phyloP scores from a whole-genome alignment of 129 eudicot genomes.

The Glebionis coronaria region DNA sequence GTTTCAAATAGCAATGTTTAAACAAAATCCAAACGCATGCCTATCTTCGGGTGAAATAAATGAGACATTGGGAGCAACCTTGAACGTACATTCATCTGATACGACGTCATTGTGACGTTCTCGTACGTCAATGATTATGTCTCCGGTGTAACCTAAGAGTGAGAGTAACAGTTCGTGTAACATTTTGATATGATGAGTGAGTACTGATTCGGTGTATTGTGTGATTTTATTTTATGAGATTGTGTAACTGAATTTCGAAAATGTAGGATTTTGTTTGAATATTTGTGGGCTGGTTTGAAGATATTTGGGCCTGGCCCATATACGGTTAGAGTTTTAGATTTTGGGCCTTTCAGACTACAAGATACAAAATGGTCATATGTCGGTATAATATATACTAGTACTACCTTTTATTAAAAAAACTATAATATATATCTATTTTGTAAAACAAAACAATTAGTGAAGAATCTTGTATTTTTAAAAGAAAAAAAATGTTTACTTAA shows the following conservation, averaged over 20 bases:
- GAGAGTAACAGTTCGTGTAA: constrained; percentile 80
- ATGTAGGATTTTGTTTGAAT: constrained; percentile 8
- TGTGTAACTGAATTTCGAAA: constrained; percentile 21
- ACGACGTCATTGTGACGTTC: constrained; percentile 46
- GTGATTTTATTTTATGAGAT: too few relatives aligned
- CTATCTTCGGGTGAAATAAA: constrained; percentile 64
- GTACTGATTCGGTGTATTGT: neutral
- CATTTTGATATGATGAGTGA: constrained; percentile 29
- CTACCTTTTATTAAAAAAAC: too few relatives aligned
- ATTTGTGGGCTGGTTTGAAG: neutral
- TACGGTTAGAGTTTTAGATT: neutral
- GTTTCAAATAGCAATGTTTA: neutral
- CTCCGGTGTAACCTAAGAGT: constrained; percentile 92
- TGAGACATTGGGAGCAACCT: constrained; percentile 79
- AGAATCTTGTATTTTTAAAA: too few relatives aligned
- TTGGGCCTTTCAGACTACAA: neutral
- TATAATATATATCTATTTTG: too few relatives aligned
- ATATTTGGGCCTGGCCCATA: neutral
- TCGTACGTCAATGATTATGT: constrained; percentile 72
- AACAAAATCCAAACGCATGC: constrained; percentile 17
- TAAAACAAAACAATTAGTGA: too few relatives aligned
- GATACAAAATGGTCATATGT: too few relatives aligned
- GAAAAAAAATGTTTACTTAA: too few relatives aligned
- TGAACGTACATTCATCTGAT: constrained; percentile 57
- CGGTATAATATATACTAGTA: too few relatives aligned